A percentile compares a stretch with the other conserved stretches of the same genome.
phyloP scores from a whole-genome alignment of 108 stramenopile species.

The Discostella stelligeroides region DNA sequence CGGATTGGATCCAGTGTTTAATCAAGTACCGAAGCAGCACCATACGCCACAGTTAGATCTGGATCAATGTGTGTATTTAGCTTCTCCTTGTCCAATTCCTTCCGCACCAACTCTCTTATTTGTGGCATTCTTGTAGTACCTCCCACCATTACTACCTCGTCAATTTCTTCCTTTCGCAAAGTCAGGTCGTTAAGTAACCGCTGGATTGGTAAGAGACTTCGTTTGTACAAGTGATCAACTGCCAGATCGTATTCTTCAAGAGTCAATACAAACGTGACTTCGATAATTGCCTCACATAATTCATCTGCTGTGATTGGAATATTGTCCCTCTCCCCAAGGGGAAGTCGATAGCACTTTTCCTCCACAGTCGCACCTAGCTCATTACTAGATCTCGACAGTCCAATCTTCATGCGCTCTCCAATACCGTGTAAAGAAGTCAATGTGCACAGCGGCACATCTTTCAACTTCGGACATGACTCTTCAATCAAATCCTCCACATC shows the following conservation, averaged over 20 bases:
- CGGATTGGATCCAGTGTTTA: slow-evolving; percentile 55
- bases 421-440: slow-evolving; percentile 81
- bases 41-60: slow-evolving; percentile 96
- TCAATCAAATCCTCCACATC: slow-evolving; percentile 66
- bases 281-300: slow-evolving; percentile 58
- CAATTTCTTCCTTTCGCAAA: slow-evolving; percentile 80
- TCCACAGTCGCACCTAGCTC: slow-evolving; percentile 30
- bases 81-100: slow-evolving; percentile 64
- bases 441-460: slow-evolving; percentile 63
- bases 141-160: slow-evolving; percentile 98
- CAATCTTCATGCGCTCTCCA: slow-evolving; percentile 84
- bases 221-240: slow-evolving; percentile 70
- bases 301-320: slow-evolving; percentile 32
- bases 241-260: slow-evolving; percentile 75
- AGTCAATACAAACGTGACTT: slow-evolving; percentile 59
- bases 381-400: slow-evolving; percentile 51
- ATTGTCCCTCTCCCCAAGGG: not conserved
- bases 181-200: slow-evolving; percentile 81
- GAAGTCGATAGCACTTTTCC: slow-evolving; percentile 35
- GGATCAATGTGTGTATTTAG: slow-evolving; percentile 96
- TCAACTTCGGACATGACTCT: slow-evolving; percentile 52
- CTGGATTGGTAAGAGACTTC: slow-evolving; percentile 77
- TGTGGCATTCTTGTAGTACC: slow-evolving; percentile 95
- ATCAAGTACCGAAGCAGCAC: slow-evolving; percentile 96
- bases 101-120: slow-evolving; percentile 82